Percentiles rank a stretch among this genome's conserved stretches.
Conservation (phyloP, 208 protist genomes). For the Wallacemonas sp. region DNA sequence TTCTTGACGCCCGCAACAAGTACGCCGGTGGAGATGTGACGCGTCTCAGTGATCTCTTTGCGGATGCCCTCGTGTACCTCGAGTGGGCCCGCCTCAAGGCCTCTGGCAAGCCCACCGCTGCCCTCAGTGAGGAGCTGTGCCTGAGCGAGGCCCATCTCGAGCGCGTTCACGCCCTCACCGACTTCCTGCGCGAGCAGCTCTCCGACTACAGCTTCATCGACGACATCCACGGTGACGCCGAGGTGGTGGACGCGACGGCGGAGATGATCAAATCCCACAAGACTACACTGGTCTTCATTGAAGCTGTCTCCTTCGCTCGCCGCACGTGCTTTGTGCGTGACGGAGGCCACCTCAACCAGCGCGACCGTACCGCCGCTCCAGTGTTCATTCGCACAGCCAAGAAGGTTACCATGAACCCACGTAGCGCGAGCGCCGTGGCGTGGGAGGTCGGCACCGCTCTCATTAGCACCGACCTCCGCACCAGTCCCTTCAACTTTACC, state of each 20-base stretch:
- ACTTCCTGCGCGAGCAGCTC: conserved; percentile 71
- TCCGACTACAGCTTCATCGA: conserved; percentile 87
- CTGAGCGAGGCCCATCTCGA: conserved; percentile 61
- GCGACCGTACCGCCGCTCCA: conserved; percentile 66
- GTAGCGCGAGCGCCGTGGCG: conserved; percentile 44
- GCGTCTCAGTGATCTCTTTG: conserved; percentile 78
- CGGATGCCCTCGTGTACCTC: conserved; percentile 77
- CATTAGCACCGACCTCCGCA: conserved; percentile 67
- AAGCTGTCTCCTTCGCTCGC: conserved; percentile 60
- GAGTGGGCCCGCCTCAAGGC: conserved; percentile 67
- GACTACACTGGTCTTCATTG: conserved; percentile 71
- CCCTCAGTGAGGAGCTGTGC: conserved; percentile 42
- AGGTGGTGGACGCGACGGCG: conserved; percentile 30
- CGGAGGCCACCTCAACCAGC: conserved; percentile 53
- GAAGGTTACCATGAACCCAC: conserved; percentile 53
- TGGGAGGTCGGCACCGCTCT: conserved; percentile 70
- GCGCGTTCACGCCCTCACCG: conserved; percentile 59
- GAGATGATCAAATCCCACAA: conserved; percentile 50
- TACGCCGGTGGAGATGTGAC: conserved; percentile 70
- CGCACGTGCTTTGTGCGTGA: conserved; percentile 74
- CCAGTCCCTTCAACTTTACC: conserved; percentile 44
- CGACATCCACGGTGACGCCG: conserved; percentile 34
- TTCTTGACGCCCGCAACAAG: conserved; percentile 54
- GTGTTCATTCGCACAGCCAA: conserved; percentile 89
- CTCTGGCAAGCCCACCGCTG: conserved; percentile 36